Percentiles rank a stretch among this genome's conserved stretches.
phyloP scores from a whole-genome alignment of 2,329 filamentous ascomycete species.

The Penicillium palitans region DNA sequence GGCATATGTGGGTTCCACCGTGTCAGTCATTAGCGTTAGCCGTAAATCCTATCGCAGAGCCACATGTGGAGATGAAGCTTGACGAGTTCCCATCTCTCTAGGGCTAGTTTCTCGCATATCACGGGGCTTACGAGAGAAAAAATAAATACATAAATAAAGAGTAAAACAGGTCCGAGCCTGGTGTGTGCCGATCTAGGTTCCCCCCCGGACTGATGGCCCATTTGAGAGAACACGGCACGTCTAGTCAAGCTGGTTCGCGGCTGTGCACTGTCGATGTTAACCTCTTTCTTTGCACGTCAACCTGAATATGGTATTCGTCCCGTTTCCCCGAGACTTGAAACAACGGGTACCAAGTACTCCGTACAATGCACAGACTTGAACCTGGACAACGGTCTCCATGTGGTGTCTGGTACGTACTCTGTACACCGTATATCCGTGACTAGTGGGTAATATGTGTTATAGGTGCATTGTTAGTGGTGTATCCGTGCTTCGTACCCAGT shows the following conservation, averaged over 20 bases:
- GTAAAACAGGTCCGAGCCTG: neutral
- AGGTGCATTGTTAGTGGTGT: conserved; percentile 5
- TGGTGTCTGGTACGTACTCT: neutral
- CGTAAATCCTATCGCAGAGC: neutral
- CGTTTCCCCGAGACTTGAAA: conserved; percentile 7
- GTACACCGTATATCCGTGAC: neutral
- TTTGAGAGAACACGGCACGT: neutral
- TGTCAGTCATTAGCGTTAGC: conserved; percentile 1
- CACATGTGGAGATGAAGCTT: conserved; percentile 12
- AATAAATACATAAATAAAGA: neutral
- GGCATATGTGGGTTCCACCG: conserved; percentile 1
- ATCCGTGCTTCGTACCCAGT: conserved; percentile 5
- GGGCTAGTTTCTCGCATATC: neutral
- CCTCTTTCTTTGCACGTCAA: neutral
- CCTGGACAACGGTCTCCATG: neutral
- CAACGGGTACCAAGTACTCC: neutral
- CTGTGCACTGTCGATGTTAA: neutral
- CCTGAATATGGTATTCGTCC: neutral
- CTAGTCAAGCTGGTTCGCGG: neutral
- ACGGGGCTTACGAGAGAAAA: neutral
- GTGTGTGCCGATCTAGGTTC: conserved; percentile 9
- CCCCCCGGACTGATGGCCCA: conserved; percentile 8
- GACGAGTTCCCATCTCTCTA: conserved; percentile 1
- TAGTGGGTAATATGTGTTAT: conserved; percentile 1
- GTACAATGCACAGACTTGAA: neutral